Base-by-base conservation (phyloP, 2,329 filamentous ascomycete genomes). In the Botrytis hyacinthi region DNA sequence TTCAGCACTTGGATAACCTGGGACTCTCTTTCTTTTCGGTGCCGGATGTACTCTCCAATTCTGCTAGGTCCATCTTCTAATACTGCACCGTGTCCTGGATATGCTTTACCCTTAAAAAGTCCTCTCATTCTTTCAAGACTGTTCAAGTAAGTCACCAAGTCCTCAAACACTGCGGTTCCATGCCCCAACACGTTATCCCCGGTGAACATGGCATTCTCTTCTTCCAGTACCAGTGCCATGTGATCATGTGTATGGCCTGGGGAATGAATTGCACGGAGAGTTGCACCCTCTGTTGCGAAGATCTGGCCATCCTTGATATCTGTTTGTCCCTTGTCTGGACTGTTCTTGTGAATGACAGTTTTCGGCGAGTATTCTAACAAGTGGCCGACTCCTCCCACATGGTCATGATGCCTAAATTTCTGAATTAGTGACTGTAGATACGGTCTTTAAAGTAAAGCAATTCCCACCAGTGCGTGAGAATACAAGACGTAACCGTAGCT, bases 111-210 rank as follows among this genome's bases (percentile, higher is more conserved):
- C 0, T 82, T 82, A 77, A 93, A 93, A 10, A 90, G 84, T 35
- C 83, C 81, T 63, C 86, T 84, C 93, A 97, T 96, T 76, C 86
- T 86, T 57, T 89, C 85, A 20, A 97, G 84, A 74, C 90, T 93
- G 32, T 82, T 80, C 75, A 97, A 84, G 80, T 97, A 97, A 0
- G 84, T 83, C 1, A 83, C 81, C 14, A 97, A 85, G 76, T 96
- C 89, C 81, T 97, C 93, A 77, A 97, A 97, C 0, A 96, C 93
- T 5, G 92, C 90, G 3, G 93, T 97, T 20, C 94, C 94, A 74
- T 97, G 93, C 1, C 94, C 94, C 2, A 97, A 86, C 2, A 97
- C 91, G 80, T 95, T 97, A 82, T 97, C 94, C 10, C 92, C 94
- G 0, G 94, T 97, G 81, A 97, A 96, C 84, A 97, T 90, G 59